A percentile compares a stretch with the other conserved stretches of the same genome.
Conservation (phyloP, 257 asterid genomes). For the Penstemon eatonii region DNA sequence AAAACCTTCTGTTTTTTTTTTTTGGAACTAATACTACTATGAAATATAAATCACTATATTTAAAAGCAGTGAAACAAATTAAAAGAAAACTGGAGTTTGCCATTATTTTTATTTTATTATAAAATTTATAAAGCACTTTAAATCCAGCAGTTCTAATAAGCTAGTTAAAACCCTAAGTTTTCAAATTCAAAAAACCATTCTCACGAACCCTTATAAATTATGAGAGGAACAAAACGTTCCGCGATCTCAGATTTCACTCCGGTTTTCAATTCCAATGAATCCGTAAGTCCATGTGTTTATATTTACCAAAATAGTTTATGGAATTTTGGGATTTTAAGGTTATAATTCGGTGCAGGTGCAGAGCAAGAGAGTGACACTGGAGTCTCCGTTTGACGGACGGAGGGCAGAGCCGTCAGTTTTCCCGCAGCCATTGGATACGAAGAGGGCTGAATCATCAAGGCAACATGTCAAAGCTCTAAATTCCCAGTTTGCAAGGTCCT, state of each 20-base stretch:
- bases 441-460: constrained; percentile 82
- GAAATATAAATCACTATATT: too few relatives aligned
- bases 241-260: constrained; percentile 62
- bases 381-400: constrained; percentile 46
- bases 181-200: constrained; percentile 12
- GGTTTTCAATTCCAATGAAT: constrained; percentile 45
- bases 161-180: constrained; percentile 40
- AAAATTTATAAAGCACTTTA: too few relatives aligned
- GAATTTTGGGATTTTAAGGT: background rate
- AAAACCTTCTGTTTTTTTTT: too few relatives aligned
- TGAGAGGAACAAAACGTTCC: constrained; percentile 87
- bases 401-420: constrained; percentile 51
- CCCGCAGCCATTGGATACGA: constrained; percentile 58
- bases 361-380: constrained; percentile 64
- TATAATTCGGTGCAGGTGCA: constrained; percentile 45
- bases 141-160: too few relatives aligned
- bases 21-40: too few relatives aligned
- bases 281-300: constrained; percentile 45
- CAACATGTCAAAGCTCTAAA: constrained; percentile 97
- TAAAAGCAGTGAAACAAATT: too few relatives aligned
- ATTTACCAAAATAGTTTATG: constrained; percentile 9
- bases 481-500: constrained; percentile 84
- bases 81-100: too few relatives aligned
- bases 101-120: too few relatives aligned
- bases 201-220: constrained; percentile 22